phyloP scores from a whole-genome alignment of 2,329 filamentous ascomycete genomes.

The Cercospora sp. region DNA sequence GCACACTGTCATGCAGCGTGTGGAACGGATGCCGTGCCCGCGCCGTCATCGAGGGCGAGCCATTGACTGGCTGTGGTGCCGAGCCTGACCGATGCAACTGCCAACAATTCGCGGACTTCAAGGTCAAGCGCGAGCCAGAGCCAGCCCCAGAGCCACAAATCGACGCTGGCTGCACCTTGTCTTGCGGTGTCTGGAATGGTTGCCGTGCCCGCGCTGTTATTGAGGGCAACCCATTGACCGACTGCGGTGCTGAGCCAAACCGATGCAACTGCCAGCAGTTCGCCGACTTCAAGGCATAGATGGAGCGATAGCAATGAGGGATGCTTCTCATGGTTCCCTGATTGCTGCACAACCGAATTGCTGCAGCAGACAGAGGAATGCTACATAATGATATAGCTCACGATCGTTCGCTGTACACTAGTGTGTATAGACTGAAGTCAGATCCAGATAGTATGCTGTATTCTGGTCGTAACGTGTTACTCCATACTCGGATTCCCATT shows the following conservation, averaged over 20 bases:
- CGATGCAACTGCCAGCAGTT: neutral
- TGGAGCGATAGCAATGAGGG: neutral
- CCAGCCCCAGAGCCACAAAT: neutral
- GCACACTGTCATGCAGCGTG: neutral
- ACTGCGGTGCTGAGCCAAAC: neutral
- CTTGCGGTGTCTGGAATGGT: neutral
- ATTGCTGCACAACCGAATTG: neutral
- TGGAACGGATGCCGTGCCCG: neutral
- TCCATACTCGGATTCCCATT: neutral
- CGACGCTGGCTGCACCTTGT: neutral
- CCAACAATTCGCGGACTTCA: neutral
- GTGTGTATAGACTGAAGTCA: neutral
- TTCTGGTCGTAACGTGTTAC: neutral
- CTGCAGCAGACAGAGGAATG: neutral
- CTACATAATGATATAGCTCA: neutral
- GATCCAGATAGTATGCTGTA: neutral
- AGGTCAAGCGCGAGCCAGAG: neutral
- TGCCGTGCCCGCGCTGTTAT: neutral
- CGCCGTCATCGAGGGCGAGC: neutral
- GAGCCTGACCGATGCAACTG: neutral
- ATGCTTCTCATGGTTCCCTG: too few species aligned
- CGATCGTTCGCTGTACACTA: neutral
- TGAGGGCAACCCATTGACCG: neutral
- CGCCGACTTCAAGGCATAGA: neutral
- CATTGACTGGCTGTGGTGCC: neutral